These are phyloP conservation scores for Apiotrichum akiyoshidainum DNA, from an alignment of 1,284 basidiomycete genomes.

Conservation along the genomic window DNA sequence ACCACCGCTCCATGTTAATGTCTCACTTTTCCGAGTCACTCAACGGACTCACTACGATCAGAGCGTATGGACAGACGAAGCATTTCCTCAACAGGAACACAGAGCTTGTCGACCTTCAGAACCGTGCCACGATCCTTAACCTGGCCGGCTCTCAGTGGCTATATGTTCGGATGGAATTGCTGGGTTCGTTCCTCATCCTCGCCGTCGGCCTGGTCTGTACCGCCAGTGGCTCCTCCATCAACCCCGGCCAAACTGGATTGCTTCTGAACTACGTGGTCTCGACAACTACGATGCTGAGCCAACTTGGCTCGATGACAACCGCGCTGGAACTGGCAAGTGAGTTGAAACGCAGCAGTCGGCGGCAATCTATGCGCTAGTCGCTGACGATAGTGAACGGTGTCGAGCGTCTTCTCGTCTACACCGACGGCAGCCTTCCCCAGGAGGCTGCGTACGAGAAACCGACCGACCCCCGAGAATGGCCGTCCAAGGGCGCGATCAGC, in stretches of 20 bases:
- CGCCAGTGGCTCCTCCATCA: conserved; percentile 56
- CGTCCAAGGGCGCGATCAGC: conserved; percentile 32
- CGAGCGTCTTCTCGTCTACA: conserved; percentile 65
- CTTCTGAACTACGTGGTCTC: conserved; percentile 63
- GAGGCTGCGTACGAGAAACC: conserved; percentile 62
- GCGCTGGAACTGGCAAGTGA: conserved; percentile 59
- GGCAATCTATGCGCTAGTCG: no score
- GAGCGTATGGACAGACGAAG: conserved; percentile 63
- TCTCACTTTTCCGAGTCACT: conserved; percentile 78
- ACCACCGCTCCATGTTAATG: conserved; percentile 68
- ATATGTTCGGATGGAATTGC: conserved; percentile 69
- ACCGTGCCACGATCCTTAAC: conserved; percentile 59
- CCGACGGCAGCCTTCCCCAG: conserved; percentile 57
- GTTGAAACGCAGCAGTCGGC: neutral
- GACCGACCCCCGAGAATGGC: conserved; percentile 56
- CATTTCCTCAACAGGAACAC: conserved; percentile 67
- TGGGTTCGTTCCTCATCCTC: conserved; percentile 66
- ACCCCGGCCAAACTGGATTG: conserved; percentile 66
- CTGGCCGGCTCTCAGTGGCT: conserved; percentile 60
- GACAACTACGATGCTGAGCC: conserved; percentile 55
- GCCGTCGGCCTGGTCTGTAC: conserved; percentile 56
- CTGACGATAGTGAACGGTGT: conserved; percentile 60
- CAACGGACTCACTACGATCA: conserved; percentile 68
- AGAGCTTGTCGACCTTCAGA: conserved; percentile 71
- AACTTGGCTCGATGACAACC: conserved; percentile 57